phyloP scores from a whole-genome alignment of 768 basidiomycete species.

The Cyathus striatus region DNA sequence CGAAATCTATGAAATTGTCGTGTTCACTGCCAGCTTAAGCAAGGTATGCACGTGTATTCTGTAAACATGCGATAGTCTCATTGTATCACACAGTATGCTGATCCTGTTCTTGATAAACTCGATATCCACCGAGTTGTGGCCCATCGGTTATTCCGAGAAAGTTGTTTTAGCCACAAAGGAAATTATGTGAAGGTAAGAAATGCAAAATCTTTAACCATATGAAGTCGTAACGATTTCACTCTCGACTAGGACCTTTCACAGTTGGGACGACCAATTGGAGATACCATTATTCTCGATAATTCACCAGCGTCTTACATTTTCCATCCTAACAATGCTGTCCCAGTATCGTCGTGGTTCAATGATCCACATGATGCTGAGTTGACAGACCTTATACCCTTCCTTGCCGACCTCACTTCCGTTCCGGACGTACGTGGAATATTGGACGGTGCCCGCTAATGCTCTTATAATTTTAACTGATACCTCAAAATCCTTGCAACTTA shows the following conservation, averaged over 20 bases:
- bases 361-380: constrained; percentile 98
- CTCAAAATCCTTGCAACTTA: too few species aligned
- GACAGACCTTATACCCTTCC: constrained; percentile 92
- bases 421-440: constrained; percentile 90
- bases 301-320: constrained; percentile 99
- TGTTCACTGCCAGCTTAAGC: constrained; percentile 98
- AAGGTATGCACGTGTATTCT: too few species aligned
- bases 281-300: constrained; percentile 98
- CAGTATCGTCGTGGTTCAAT: constrained; percentile 99
- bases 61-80: constrained; percentile 11
- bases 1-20: constrained; percentile 94
- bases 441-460: constrained; percentile 65
- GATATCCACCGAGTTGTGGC: constrained; percentile 89
- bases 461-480: too few species aligned
- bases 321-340: constrained; percentile 98
- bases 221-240: not conserved
- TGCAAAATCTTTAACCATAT: not conserved
- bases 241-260: constrained; percentile 87
- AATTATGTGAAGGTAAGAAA: constrained; percentile 93
- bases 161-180: constrained; percentile 98
- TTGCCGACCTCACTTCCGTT: constrained; percentile 79
- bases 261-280: constrained; percentile 87
- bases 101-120: constrained; percentile 96
- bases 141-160: constrained; percentile 94
- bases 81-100: constrained; percentile 70